Conservation (phyloP, 108 stramenopile species). For the Nitzschia inconspicua region DNA sequence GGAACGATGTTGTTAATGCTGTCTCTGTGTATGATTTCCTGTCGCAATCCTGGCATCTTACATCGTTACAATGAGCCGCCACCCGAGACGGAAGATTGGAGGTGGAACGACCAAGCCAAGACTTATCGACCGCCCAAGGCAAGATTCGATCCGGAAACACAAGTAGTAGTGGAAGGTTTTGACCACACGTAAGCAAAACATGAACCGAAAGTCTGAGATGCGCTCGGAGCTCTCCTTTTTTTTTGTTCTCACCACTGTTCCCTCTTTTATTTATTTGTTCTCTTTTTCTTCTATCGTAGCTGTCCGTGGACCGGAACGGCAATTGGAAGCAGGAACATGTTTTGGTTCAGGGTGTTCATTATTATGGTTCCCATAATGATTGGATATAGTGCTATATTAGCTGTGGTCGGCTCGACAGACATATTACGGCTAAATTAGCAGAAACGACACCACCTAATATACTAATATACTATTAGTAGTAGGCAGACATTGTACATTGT, state of each 20-base stretch:
- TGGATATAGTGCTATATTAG: not conserved
- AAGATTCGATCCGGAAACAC: slow-evolving; percentile 78
- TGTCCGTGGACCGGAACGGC: slow-evolving; percentile 78
- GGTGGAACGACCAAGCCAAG: slow-evolving; percentile 84
- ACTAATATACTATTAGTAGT: no score
- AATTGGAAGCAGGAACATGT: slow-evolving; percentile 86
- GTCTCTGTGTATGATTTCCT: slow-evolving; percentile 40
- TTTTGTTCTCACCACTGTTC: not conserved
- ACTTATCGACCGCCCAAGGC: slow-evolving; percentile 76
- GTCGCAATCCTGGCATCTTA: slow-evolving; percentile 58
- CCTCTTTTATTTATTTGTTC: not conserved
- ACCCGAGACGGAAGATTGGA: slow-evolving; percentile 33
- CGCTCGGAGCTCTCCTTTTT: not conserved
- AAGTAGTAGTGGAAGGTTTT: slow-evolving; percentile 82
- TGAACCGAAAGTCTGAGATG: not conserved
- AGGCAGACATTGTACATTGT: no score
- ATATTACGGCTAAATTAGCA: no score
- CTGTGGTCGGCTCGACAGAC: no score
- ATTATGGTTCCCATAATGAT: slow-evolving; percentile 15
- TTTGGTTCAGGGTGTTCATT: slow-evolving; percentile 58
- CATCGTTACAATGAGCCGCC: slow-evolving; percentile 32
- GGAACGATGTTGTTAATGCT: slow-evolving; percentile 22
- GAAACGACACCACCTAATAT: no score
- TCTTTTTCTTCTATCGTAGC: not conserved
- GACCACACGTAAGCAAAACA: slow-evolving; percentile 71